A percentile compares a stretch with the other conserved stretches of the same genome.
phyloP scores from a whole-genome alignment of 2,329 filamentous ascomycete species.

The Coniochaeta hoffmannii region DNA sequence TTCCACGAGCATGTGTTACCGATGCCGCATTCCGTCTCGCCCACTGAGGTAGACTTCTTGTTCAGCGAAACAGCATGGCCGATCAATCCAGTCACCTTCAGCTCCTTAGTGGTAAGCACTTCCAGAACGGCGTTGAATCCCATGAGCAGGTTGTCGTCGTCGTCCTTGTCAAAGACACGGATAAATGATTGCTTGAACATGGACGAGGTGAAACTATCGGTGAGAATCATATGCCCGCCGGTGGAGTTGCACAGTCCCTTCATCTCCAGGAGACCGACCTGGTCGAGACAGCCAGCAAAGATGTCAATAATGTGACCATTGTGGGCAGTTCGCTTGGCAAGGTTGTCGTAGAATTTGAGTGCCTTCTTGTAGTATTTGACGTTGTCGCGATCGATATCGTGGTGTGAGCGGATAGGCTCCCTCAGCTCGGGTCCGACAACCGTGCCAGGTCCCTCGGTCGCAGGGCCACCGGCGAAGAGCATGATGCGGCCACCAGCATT shows the following conservation, averaged over 20 bases:
- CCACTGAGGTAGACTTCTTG: constrained; percentile 95
- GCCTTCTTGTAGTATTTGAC: constrained; percentile 99
- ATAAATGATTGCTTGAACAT: constrained; percentile 99
- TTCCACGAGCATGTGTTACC: constrained; percentile 99
- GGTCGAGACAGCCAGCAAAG: constrained; percentile 93
- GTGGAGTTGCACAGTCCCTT: constrained; percentile 94
- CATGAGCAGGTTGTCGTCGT: constrained; percentile 90
- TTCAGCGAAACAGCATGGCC: constrained; percentile 94
- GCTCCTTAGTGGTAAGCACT: constrained; percentile 92
- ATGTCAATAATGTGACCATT: constrained; percentile 98
- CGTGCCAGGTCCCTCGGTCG: constrained; percentile 93
- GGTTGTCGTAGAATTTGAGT: constrained; percentile 91
- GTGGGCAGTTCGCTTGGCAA: constrained; percentile 89
- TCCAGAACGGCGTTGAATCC: constrained; percentile 96
- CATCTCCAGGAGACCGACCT: constrained; percentile 96
- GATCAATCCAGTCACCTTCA: constrained; percentile 96
- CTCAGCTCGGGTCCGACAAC: constrained; percentile 93
- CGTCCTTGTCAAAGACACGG: constrained; percentile 94
- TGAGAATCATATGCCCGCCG: constrained; percentile 95
- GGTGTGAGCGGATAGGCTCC: constrained; percentile 94
- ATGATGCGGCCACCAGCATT: constrained; percentile 94
- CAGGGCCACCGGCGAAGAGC: constrained; percentile 91
- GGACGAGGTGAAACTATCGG: constrained; percentile 95
- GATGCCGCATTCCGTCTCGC: constrained; percentile 96
- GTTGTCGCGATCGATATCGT: constrained; percentile 97